phyloP scores from a whole-genome alignment of 805 yeast genomes.

The Kazachstania martiniae region DNA sequence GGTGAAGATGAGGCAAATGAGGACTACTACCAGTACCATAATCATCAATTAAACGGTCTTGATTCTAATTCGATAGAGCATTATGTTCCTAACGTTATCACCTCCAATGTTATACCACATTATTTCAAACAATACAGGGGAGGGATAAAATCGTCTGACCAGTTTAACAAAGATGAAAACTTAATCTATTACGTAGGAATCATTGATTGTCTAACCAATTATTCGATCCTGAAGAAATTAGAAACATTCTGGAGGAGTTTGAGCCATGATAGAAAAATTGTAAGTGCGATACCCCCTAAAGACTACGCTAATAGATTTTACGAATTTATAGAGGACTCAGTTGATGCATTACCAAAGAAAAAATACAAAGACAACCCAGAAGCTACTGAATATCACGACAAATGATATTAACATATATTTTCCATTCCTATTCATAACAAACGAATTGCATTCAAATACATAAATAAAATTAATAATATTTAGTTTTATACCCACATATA shows the following conservation, averaged over 20 bases:
- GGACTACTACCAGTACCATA: neutral
- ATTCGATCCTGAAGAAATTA: slow-evolving; percentile 57
- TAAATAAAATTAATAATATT: too few relatives aligned
- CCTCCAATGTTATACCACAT: slow-evolving; percentile 18
- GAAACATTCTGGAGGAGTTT: slow-evolving; percentile 81
- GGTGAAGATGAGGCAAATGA: slow-evolving; percentile 10
- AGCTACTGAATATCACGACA: neutral
- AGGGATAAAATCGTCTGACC: slow-evolving; percentile 66
- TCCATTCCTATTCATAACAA: too few relatives aligned
- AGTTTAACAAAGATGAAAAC: slow-evolving; percentile 38
- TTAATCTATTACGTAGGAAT: slow-evolving; percentile 84
- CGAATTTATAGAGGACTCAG: slow-evolving; percentile 45
- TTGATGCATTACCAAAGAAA: slow-evolving; percentile 20
- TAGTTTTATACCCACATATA: too few relatives aligned
- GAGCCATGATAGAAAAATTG: slow-evolving; percentile 52
- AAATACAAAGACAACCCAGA: slow-evolving; percentile 11
- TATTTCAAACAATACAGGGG: slow-evolving; percentile 73
- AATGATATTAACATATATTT: too few relatives aligned
- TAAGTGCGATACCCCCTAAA: slow-evolving; percentile 81
- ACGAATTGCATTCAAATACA: too few relatives aligned
- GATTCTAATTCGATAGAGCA: neutral
- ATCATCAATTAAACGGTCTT: too few relatives aligned
- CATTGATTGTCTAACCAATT: slow-evolving; percentile 84
- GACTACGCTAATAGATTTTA: slow-evolving; percentile 87
- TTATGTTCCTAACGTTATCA: neutral